Base-by-base conservation (phyloP, 805 yeast genomes). In the Candida sakaeoensis region DNA sequence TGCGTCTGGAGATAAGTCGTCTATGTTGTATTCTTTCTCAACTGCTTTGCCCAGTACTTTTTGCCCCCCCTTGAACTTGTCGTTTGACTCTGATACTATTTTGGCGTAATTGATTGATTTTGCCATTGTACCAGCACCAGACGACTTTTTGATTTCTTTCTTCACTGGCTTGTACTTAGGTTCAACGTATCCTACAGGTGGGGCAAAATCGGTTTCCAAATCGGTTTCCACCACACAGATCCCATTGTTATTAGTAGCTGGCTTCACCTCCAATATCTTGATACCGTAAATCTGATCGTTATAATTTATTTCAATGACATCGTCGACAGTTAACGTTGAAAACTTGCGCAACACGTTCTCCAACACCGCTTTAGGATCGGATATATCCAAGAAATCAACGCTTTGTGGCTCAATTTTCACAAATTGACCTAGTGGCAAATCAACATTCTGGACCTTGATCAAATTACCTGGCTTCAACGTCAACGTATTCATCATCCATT, bases 101-200 rank as follows among this genome's bases (percentile, higher is more conserved):
- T 74, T 72, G 3, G 82, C 79, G 52, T 82, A 88, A 34, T 82
- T 75, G 35, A 85, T 79, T 7, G 80, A 66, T 45, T 71, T 73
- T 0, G 95, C 90, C 96, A 89, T 87, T 0, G 87, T 72, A 1
- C 86, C 91, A 6, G 75, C 65, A 1, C 74, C 72, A 9, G 50
- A 54, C 2, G 51, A 39, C n/a, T 25, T 31, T 1, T 63, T 51
- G 7, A 72, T 63, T 40, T 61, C 61, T 10, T 57, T 55, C 32
- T 63, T 60, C 9, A 15, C 28, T 14, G 79, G 77, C 41, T 63
- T 70, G 47, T 68, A 57, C 42, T 85, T 89, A 1, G 96, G 96
- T 57, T 91, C 98, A 14, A 86, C 96, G 57, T 93, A 93, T 0
- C 99, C 99, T 4, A 91, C 96, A 0, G 99, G 99, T 2, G 99